Conservation (phyloP, 2,329 filamentous ascomycete genomes). For the Ascomycota sp. region DNA sequence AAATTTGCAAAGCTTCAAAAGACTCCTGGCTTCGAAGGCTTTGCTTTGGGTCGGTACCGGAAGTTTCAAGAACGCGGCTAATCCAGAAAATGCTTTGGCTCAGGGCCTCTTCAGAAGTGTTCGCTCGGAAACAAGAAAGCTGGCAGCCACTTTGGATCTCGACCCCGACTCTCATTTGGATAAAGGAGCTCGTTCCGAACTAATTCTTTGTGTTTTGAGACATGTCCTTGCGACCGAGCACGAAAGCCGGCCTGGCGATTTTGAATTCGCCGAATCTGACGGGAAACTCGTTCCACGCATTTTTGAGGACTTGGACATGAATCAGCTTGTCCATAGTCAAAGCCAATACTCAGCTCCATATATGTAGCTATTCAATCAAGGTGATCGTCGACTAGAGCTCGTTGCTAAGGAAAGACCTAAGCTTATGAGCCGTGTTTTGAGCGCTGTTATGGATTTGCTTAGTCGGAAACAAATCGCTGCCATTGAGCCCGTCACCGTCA, state of each 20-base stretch:
- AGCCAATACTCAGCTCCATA: conserved; percentile 8
- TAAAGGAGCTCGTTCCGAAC: conserved; percentile 9
- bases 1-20: conserved; percentile 18
- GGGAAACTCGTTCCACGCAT: conserved; percentile 10
- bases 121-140: conserved; percentile 23
- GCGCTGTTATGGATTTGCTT: conserved; percentile 16
- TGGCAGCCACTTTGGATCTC: conserved; percentile 23
- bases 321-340: conserved; percentile 8
- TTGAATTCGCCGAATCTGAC: conserved; percentile 10
- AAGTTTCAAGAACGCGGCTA: conserved; percentile 15
- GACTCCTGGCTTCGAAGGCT: conserved; percentile 12
- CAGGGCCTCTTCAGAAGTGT: conserved; percentile 23
- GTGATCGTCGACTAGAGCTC: conserved; percentile 12
- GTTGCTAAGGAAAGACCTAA: conserved; percentile 21
- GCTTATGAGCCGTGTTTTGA: conserved; percentile 17
- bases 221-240: conserved; percentile 5
- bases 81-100: conserved; percentile 21
- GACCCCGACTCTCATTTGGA: conserved; percentile 15
- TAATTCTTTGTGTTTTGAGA: conserved; percentile 11
- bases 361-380: conserved; percentile 17
- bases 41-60: conserved; percentile 20
- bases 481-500: conserved; percentile 13
- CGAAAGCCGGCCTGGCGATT: conserved; percentile 7
- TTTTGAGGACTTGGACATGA: conserved; percentile 8
- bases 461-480: conserved; percentile 13